These are phyloP conservation scores for Phaffomyces antillensis DNA, from an alignment of 805 yeast species.

Conservation along the genomic window DNA sequence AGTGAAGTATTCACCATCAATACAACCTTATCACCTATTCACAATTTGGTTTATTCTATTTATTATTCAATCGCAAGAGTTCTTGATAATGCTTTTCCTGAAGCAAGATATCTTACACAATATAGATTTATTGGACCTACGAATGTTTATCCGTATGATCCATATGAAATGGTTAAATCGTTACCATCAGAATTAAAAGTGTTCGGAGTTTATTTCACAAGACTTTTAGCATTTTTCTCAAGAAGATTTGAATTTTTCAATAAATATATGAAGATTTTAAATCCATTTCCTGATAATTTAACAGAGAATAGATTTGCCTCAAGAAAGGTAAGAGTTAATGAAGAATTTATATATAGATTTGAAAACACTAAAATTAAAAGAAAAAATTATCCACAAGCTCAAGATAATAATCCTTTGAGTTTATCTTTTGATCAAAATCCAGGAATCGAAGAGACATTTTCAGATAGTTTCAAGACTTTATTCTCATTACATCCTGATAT, in stretches of 20 bases:
- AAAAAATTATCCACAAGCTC: conserved; percentile 18
- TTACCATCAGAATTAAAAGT: conserved; percentile 6
- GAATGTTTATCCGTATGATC: conserved; percentile 14
- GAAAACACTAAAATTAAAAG: conserved; percentile 8
- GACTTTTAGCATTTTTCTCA: conserved; percentile 17
- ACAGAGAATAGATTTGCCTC: conserved; percentile 14
- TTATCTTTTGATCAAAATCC: neutral
- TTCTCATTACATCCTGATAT: conserved; percentile 8
- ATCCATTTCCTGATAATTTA: conserved; percentile 16
- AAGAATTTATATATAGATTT: conserved; percentile 12
- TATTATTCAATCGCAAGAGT: conserved; percentile 11
- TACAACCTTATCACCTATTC: conserved; percentile 6
- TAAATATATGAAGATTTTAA: conserved; percentile 17
- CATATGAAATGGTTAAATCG: conserved; percentile 2
- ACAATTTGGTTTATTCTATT: conserved; percentile 13
- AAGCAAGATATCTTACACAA: conserved; percentile 12
- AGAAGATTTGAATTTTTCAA: conserved; percentile 16
- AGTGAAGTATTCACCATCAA: conserved; percentile 13
- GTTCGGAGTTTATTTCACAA: conserved; percentile 13
- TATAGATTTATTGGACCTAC: conserved; percentile 22
- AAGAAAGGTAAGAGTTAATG: conserved; percentile 15
- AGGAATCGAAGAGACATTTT: conserved; percentile 3
- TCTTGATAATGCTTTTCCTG: conserved; percentile 22
- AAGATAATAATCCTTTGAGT: neutral
- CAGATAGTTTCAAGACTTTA: conserved; percentile 10